These are phyloP conservation scores for Geotrichum siamense DNA, from an alignment of 1,139 yeast species.

Conservation along the genomic window DNA sequence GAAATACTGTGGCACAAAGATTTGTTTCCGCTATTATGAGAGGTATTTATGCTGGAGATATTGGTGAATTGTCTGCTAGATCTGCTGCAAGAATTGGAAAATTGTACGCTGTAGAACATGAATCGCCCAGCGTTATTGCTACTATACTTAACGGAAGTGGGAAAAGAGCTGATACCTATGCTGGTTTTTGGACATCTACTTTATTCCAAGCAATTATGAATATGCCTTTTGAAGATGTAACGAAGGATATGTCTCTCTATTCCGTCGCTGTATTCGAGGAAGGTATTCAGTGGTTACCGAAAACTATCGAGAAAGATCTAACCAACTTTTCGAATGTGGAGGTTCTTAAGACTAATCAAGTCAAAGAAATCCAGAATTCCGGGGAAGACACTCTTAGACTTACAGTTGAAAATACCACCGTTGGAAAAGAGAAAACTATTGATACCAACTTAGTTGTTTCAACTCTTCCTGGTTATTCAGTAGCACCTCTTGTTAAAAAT, in stretches of 20 bases:
- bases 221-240: conserved; percentile 20
- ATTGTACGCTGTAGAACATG: conserved; percentile 49
- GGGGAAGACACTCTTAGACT: not conserved
- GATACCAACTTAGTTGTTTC: conserved; percentile 28
- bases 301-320: conserved; percentile 35
- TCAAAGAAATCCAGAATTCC: conserved; percentile 13
- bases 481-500: conserved; percentile 20
- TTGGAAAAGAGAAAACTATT: conserved; percentile 7
- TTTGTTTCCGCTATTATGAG: conserved; percentile 75
- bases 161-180: conserved; percentile 27
- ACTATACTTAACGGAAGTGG: conserved; percentile 34
- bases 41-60: conserved; percentile 90
- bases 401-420: conserved; percentile 4
- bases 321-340: conserved; percentile 44
- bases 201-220: conserved; percentile 26
- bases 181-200: conserved; percentile 25
- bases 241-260: conserved; percentile 20
- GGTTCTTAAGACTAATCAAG: conserved; percentile 30
- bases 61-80: conserved; percentile 54
- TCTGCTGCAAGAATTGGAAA: conserved; percentile 39
- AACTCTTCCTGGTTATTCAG: conserved; percentile 27
- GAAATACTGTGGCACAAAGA: conserved; percentile 51
- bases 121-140: conserved; percentile 50
- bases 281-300: conserved; percentile 32
- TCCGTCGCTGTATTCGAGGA: conserved; percentile 29